Conservation (phyloP, 2,329 filamentous ascomycete species). For the Fusarium udum region DNA sequence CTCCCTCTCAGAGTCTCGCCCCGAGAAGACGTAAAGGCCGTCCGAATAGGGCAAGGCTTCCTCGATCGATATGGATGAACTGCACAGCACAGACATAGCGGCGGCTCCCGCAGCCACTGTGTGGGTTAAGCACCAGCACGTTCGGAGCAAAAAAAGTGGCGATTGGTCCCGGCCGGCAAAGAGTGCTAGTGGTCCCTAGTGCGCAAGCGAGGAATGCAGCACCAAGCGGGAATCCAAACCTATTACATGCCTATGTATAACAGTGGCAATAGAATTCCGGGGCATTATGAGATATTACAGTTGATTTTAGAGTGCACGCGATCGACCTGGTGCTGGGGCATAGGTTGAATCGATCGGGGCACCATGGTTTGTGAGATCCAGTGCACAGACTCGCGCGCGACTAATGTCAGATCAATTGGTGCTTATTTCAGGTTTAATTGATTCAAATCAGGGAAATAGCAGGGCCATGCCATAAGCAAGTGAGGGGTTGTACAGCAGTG, state of each 20-base stretch:
- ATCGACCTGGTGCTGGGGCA: not conserved
- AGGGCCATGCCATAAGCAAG: not conserved
- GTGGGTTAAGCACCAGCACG: not conserved
- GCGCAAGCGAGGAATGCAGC: not conserved
- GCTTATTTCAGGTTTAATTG: not conserved
- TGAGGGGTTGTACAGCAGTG: not conserved
- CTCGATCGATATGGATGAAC: not conserved
- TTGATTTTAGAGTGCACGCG: not conserved
- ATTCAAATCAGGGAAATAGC: not conserved
- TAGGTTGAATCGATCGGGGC: not conserved
- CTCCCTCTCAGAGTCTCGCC: not conserved
- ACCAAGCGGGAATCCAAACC: not conserved
- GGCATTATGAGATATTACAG: not conserved
- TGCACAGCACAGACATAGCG: not conserved
- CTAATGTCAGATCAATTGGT: not conserved
- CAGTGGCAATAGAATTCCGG: not conserved
- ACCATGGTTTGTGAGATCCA: not conserved
- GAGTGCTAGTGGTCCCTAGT: not conserved
- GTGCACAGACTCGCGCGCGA: not conserved
- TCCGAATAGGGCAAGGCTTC: not conserved
- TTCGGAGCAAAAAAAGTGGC: not conserved
- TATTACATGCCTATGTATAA: conserved; percentile 3
- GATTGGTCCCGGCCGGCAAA: not conserved
- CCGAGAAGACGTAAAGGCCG: not conserved
- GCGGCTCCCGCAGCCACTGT: conserved; percentile 8